phyloP scores from a whole-genome alignment of 495 filamentous ascomycete species.

The Penicillium cinerascens region DNA sequence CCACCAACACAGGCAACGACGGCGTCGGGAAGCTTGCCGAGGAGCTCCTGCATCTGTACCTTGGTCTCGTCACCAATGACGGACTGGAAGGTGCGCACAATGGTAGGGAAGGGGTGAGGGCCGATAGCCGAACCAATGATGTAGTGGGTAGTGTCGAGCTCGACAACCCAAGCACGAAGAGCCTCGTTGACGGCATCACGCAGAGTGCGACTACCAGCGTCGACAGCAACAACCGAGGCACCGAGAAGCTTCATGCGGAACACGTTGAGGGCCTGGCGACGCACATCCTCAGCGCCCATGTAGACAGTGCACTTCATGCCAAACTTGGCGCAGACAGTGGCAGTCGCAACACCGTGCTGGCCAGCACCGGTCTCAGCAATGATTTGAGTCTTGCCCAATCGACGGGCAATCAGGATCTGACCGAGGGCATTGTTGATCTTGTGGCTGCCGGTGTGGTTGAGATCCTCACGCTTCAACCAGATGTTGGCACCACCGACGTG shows the following conservation, averaged over 20 bases:
- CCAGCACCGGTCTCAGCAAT: conserved; percentile 98
- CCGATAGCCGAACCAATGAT: conserved; percentile 96
- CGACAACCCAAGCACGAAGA: conserved; percentile 81
- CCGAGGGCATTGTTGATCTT: conserved; percentile 98
- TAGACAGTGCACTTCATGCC: conserved; percentile 94
- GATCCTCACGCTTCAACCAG: conserved; percentile 93
- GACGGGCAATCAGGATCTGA: conserved; percentile 77
- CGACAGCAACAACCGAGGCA: conserved; percentile 82
- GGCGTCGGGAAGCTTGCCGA: conserved; percentile 88
- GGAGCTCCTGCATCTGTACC: conserved; percentile 73
- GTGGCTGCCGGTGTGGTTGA: conserved; percentile 84
- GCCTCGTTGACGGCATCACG: conserved; percentile 96
- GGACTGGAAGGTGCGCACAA: conserved; percentile 93
- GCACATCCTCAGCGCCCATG: conserved; percentile 97
- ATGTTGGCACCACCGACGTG: conserved; percentile 89
- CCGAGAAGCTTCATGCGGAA: conserved; percentile 94
- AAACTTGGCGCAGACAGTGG: conserved; percentile 93
- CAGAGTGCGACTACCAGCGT: conserved; percentile 78
- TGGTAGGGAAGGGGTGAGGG: conserved; percentile 93
- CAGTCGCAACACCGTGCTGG: conserved; percentile 94
- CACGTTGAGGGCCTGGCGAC: conserved; percentile 89
- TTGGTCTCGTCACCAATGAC: conserved; percentile 93
- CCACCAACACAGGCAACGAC: conserved; percentile 96
- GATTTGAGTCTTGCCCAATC: conserved; percentile 88
- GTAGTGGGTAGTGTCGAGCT: conserved; percentile 91